phyloP scores from a whole-genome alignment of 345 rosid species.

The Carallia brachiata region DNA sequence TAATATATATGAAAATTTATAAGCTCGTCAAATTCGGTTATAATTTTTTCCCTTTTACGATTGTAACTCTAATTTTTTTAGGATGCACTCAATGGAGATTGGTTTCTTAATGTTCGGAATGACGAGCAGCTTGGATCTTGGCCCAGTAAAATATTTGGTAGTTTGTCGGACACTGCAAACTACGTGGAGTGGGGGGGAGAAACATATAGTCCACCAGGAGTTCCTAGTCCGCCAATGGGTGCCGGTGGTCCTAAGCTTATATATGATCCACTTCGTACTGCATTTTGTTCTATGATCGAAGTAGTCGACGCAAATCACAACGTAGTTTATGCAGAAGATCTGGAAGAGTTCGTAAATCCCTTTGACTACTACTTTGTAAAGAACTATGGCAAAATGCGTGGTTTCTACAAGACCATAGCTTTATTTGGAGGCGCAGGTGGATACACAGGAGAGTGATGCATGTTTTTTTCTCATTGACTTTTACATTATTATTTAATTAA shows the following conservation, averaged over 20 bases:
- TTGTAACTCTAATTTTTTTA: background rate
- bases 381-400: too few relatives aligned
- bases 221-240: constrained; percentile 20
- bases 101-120: background rate
- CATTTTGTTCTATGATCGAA: background rate
- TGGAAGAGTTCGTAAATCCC: too few relatives aligned
- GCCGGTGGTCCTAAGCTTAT: background rate
- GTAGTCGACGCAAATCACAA: background rate
- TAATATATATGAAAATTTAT: too few relatives aligned
- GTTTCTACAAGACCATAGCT: too few relatives aligned
- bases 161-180: constrained; percentile 4
- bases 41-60: too few relatives aligned
- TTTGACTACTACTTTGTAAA: too few relatives aligned
- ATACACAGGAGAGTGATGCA: too few relatives aligned
- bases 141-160: constrained; percentile 8
- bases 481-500: too few relatives aligned
- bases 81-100: constrained; percentile 13
- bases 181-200: constrained; percentile 27
- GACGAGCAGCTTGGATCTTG: constrained; percentile 7
- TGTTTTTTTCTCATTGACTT: too few relatives aligned
- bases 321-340: too few relatives aligned
- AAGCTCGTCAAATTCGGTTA: too few relatives aligned
- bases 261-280: background rate
- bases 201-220: constrained; percentile 9
- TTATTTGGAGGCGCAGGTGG: too few relatives aligned